A percentile compares a stretch with the other conserved stretches of the same genome.
Conservation (phyloP, 2,329 filamentous ascomycete species). For the Colletotrichum chrysophilum region DNA sequence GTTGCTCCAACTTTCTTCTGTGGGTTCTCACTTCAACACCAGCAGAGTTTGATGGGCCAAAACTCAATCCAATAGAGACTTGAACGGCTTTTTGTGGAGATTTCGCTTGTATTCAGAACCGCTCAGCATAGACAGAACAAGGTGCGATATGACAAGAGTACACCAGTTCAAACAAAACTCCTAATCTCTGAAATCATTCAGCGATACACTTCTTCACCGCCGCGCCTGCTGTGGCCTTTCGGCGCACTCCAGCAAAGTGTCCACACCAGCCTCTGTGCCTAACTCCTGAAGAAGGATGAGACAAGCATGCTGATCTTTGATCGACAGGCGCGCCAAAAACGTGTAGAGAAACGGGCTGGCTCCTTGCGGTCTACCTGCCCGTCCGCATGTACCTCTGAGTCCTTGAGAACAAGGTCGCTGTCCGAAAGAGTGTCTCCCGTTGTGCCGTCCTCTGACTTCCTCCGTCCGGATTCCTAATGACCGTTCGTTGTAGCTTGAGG, state of each 20-base stretch:
- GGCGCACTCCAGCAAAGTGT: not conserved
- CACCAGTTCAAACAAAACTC: not conserved
- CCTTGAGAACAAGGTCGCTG: not conserved
- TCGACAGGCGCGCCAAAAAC: not conserved
- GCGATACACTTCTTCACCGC: not conserved
- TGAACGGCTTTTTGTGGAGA: not conserved
- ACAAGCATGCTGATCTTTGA: not conserved
- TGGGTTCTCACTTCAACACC: not conserved
- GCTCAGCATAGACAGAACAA: not conserved
- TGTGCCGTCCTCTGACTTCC: not conserved
- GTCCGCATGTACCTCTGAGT: not conserved
- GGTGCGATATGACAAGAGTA: not conserved
- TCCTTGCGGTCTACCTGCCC: not conserved
- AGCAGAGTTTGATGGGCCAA: not conserved
- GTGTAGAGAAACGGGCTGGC: not conserved
- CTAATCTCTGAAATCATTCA: not conserved
- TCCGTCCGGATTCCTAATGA: conserved; percentile 37
- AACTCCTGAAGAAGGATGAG: not conserved
- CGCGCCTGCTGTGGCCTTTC: not conserved
- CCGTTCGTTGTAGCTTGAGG: conserved; percentile 46
- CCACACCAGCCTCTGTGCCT: not conserved
- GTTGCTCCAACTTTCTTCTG: not conserved
- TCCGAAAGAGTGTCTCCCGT: not conserved
- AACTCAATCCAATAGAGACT: not conserved
- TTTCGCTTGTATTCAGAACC: conserved; percentile 12